A percentile compares a stretch with the other conserved stretches of the same genome.
These are phyloP conservation scores for Mycena crocata DNA, from an alignment of 768 basidiomycete genomes.

Conservation along the genomic window DNA sequence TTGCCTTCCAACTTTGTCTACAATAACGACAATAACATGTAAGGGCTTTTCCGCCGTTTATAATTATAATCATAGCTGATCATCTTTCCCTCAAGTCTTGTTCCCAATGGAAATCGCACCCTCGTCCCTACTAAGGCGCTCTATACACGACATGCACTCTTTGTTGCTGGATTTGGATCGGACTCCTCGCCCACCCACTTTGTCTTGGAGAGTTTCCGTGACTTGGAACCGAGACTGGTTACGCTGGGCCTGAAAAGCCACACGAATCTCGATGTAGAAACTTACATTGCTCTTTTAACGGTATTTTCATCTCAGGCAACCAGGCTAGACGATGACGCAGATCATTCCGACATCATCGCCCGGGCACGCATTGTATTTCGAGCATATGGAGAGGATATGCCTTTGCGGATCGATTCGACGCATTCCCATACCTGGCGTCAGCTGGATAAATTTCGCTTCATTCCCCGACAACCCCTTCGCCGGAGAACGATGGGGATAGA, in stretches of 20 bases:
- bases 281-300: slow-evolving; percentile 51
- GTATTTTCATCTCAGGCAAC: too few species aligned
- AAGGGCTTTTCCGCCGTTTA: background rate
- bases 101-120: slow-evolving; percentile 46
- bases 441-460: slow-evolving; percentile 51
- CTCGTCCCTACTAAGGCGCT: slow-evolving; percentile 43
- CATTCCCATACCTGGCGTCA: slow-evolving; percentile 41
- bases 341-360: slow-evolving; percentile 27
- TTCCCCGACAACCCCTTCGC: slow-evolving; percentile 47
- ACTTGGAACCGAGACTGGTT: slow-evolving; percentile 41
- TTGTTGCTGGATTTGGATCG: slow-evolving; percentile 48
- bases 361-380: slow-evolving; percentile 48
- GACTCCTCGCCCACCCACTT: slow-evolving; percentile 43
- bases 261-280: slow-evolving; percentile 42
- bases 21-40: slow-evolving; percentile 19
- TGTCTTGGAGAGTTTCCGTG: slow-evolving; percentile 42
- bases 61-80: background rate
- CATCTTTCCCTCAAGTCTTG: slow-evolving; percentile 21
- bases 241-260: slow-evolving; percentile 46
- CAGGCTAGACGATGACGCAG: slow-evolving; percentile 40
- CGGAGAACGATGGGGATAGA: slow-evolving; percentile 37
- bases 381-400: slow-evolving; percentile 49
- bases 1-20: slow-evolving; percentile 25
- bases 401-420: slow-evolving; percentile 38
- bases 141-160: slow-evolving; percentile 50